These are phyloP conservation scores for Penstemon newberryi DNA, from an alignment of 257 asterid species.

Conservation along the genomic window DNA sequence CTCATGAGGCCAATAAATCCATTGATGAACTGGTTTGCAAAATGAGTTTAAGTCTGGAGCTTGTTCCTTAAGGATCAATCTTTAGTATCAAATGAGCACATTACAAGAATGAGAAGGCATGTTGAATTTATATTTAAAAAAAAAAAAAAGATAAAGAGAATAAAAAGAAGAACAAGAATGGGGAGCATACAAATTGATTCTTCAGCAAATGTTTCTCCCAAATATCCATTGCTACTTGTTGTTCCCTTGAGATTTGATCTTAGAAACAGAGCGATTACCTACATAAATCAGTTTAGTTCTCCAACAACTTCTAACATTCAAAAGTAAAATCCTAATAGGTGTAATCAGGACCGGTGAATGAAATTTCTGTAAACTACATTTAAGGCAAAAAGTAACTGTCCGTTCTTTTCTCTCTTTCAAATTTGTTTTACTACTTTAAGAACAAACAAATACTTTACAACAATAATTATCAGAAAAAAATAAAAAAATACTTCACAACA, in stretches of 20 bases:
- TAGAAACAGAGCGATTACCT: constrained; percentile 82
- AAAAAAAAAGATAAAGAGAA: background rate
- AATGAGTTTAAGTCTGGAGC: constrained; percentile 5
- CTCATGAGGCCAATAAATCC: constrained; percentile 10
- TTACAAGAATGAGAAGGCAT: constrained; percentile 33
- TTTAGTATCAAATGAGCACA: constrained; percentile 6
- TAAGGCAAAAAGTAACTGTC: constrained; percentile 8
- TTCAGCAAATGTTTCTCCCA: constrained; percentile 45
- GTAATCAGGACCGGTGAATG: background rate
- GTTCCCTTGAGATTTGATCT: constrained; percentile 60
- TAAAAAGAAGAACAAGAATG: background rate
- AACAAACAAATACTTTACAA: constrained; percentile 2
- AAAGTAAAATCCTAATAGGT: constrained; percentile 5
- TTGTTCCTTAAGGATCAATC: constrained; percentile 10
- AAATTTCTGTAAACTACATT: constrained; percentile 5
- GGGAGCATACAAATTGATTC: constrained; percentile 51
- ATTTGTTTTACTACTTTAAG: background rate
- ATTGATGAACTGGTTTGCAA: constrained; percentile 14
- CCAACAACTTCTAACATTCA: constrained; percentile 11
- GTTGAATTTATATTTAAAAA: background rate
- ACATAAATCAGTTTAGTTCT: constrained; percentile 38
- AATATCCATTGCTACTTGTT: constrained; percentile 37
- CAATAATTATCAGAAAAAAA: background rate
- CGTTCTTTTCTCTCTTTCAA: background rate
- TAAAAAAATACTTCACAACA: too few species aligned